phyloP scores from a whole-genome alignment of 2,329 filamentous ascomycete genomes.

The Tolypocladium endophyticum region DNA sequence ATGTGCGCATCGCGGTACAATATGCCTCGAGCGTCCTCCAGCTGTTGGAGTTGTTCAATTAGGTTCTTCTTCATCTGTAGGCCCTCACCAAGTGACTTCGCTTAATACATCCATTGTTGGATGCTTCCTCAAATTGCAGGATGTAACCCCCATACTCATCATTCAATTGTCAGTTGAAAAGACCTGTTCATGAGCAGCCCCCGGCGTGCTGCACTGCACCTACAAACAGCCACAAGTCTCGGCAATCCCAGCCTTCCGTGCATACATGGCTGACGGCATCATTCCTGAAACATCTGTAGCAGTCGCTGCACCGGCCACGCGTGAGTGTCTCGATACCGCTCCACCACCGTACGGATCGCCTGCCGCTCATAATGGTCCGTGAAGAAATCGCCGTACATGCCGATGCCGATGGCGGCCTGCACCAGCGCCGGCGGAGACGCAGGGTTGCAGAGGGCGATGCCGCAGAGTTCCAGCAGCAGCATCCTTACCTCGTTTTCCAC shows the following conservation, averaged over 20 bases:
- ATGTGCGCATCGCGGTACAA: too few relatives aligned
- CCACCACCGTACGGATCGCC: slow-evolving; percentile 27
- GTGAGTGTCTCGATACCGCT: slow-evolving; percentile 31
- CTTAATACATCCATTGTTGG: not conserved
- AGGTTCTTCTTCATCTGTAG: too few relatives aligned
- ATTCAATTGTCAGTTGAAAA: not conserved
- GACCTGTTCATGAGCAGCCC: not conserved
- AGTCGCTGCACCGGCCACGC: slow-evolving; percentile 28
- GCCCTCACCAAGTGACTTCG: too few relatives aligned
- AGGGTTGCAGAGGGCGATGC: slow-evolving; percentile 28
- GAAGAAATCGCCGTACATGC: slow-evolving; percentile 31
- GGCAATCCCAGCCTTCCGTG: not conserved
- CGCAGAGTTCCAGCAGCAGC: slow-evolving; percentile 27
- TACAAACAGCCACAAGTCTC: not conserved
- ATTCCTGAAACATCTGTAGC: slow-evolving; percentile 23
- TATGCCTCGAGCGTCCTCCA: too few relatives aligned
- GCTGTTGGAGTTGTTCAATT: too few relatives aligned
- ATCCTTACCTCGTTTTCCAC: slow-evolving; percentile 26
- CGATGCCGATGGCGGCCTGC: slow-evolving; percentile 27
- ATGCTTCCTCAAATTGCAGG: not conserved
- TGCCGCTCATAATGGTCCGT: slow-evolving; percentile 26
- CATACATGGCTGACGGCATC: not conserved
- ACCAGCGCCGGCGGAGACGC: slow-evolving; percentile 26
- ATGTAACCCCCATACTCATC: not conserved
- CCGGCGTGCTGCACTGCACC: not conserved